Base-by-base conservation (phyloP, 805 yeast species). In the Candida insectalens region DNA sequence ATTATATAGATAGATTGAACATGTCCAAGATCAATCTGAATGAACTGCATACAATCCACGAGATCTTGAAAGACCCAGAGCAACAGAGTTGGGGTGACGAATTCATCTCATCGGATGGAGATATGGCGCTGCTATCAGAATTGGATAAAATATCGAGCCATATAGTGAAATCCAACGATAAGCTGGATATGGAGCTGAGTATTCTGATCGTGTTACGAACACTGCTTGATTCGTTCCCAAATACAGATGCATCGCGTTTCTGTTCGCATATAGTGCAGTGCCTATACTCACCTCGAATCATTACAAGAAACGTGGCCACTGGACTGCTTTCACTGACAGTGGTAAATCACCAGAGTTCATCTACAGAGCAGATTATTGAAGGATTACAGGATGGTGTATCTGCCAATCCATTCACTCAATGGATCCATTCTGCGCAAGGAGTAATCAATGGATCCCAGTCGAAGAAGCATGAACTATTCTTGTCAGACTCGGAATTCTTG, bases 41-140 rank as follows among this genome's bases (percentile, higher is more conserved):
- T n/a, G n/a, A n/a, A n/a, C n/a, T n/a, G n/a, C n/a, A n/a, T n/a
- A n/a, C n/a, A n/a, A n/a, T n/a, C n/a, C n/a, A n/a, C n/a, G n/a
- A n/a, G n/a, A n/a, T n/a, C n/a, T n/a, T n/a, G n/a, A n/a, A n/a
- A 14, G 25, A 13, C 27, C 23, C 14, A n/a, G 17, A 16, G 17
- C 26, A 26, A 35, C 30, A n/a, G n/a, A n/a, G n/a, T n/a, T 89
- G 97, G 96, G 92, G 84, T 0, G 66, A 72, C 32, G 67, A 64
- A 16, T 92, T 92, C 47, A 65, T 85, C n/a, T 74, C 67, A 33
- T 67, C 73, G 29, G 94, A 84, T 52, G 97, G 97, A 7, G 85
- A 81, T 38, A 69, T 78, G 6, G 82, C 85, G 0, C 65, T 92
- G 34, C 74, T 84, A 6, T 72, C 76, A 12, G 75, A 74, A 25